Conservation (phyloP, 176 grass and related monocot species). For the Miscanthus lutarioriparius region DNA sequence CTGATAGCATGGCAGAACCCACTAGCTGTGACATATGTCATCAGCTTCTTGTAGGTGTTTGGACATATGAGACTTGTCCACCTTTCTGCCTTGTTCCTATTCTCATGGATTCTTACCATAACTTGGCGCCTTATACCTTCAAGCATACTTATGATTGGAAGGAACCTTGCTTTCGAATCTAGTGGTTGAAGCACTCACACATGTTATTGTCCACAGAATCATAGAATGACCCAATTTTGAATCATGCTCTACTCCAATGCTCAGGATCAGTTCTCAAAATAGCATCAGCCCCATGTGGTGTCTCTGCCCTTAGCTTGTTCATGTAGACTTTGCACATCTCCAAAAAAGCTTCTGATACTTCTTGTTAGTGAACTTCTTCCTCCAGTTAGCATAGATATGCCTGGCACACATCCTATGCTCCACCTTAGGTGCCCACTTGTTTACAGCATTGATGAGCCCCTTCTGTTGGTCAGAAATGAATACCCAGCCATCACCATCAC, state of each 20-base stretch:
- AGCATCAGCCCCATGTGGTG: background rate
- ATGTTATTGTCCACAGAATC: background rate
- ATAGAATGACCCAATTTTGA: background rate
- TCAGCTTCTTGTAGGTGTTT: background rate
- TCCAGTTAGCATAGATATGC: background rate
- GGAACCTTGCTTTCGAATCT: background rate
- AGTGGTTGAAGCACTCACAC: background rate
- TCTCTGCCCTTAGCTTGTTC: background rate
- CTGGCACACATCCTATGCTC: background rate
- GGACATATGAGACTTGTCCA: background rate
- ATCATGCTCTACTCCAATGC: background rate
- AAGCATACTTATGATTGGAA: constrained; percentile 15
- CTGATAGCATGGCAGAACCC: background rate
- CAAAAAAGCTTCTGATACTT: background rate
- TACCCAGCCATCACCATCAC: too few species aligned
- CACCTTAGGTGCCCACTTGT: background rate
- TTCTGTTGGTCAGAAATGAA: too few species aligned
- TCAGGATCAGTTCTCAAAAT: background rate
- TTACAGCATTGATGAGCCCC: background rate
- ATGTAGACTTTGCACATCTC: background rate
- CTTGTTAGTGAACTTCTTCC: background rate
- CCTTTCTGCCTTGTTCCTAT: background rate
- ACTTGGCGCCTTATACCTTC: background rate
- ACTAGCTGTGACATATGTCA: background rate
- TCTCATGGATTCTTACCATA: background rate